phyloP scores from a whole-genome alignment of 208 protist species.

The Trypanosoma cruzi region DNA sequence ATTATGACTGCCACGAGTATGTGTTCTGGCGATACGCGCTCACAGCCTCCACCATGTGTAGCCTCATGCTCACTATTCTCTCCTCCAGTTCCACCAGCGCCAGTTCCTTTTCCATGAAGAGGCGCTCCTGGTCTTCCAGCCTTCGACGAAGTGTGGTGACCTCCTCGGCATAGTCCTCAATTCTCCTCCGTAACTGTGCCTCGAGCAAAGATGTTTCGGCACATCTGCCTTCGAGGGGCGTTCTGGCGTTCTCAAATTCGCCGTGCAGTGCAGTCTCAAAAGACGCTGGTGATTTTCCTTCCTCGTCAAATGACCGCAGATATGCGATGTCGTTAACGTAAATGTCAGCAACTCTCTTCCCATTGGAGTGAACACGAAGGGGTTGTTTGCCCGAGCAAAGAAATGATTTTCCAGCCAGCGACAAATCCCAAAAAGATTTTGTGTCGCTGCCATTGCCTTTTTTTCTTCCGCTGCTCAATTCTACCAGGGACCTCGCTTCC shows the following conservation, averaged over 20 bases:
- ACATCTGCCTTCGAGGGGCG: not conserved
- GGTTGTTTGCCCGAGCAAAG: not conserved
- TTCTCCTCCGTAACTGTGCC: conserved; percentile 5
- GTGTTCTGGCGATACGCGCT: conserved; percentile 12
- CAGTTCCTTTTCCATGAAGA: conserved; percentile 22
- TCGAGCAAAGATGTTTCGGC: not conserved
- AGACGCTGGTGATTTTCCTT: not conserved
- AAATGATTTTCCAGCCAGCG: not conserved
- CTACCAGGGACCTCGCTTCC: not conserved
- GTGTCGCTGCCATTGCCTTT: not conserved
- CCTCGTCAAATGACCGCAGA: conserved; percentile 13
- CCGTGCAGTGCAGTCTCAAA: not conserved
- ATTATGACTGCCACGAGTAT: not conserved
- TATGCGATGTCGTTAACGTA: conserved; percentile 21
- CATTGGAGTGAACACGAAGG: not conserved
- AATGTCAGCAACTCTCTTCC: not conserved
- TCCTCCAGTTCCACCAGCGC: conserved; percentile 20
- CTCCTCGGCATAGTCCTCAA: conserved; percentile 10
- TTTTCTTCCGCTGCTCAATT: not conserved
- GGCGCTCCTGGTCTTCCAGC: conserved; percentile 20
- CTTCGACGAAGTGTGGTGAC: not conserved
- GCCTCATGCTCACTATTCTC: conserved; percentile 17
- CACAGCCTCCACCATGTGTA: conserved; percentile 25
- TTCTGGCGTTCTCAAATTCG: not conserved
- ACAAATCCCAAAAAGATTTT: not conserved